Conservation (phyloP, 2,329 filamentous ascomycete species). For the Lachnellula arida region DNA sequence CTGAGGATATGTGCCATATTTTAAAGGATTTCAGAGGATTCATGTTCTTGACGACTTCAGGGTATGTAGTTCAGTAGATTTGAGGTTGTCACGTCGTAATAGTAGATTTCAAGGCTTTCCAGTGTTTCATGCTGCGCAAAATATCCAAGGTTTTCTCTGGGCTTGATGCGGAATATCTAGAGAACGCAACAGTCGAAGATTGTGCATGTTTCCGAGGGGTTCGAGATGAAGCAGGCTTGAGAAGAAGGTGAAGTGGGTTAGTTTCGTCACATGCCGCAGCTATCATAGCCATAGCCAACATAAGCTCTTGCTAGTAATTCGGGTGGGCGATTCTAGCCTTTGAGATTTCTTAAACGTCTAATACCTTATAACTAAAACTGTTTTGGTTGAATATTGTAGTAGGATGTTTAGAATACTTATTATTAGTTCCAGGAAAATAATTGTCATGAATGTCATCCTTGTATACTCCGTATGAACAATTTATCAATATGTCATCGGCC, state of each 20-base stretch:
- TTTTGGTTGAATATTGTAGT: too few species aligned
- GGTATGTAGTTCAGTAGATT: background rate
- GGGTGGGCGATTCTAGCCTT: too few species aligned
- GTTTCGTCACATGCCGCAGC: background rate
- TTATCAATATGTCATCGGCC: too few species aligned
- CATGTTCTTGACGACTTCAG: conserved; percentile 3
- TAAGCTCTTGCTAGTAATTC: conserved; percentile 11
- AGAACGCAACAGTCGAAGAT: conserved; percentile 1
- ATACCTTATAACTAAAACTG: too few species aligned
- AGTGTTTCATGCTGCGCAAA: conserved; percentile 5
- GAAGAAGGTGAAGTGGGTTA: conserved; percentile 1
- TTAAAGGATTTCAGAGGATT: conserved; percentile 6
- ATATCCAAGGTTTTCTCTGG: conserved; percentile 3
- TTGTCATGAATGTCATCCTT: too few species aligned
- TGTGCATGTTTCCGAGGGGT: conserved; percentile 2
- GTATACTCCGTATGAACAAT: too few species aligned
- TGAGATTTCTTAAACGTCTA: too few species aligned
- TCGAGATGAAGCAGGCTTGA: conserved; percentile 3
- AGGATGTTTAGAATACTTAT: too few species aligned
- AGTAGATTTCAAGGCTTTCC: conserved; percentile 7
- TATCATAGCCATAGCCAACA: conserved; percentile 10
- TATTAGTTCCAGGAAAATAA: too few species aligned
- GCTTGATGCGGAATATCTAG: conserved; percentile 3
- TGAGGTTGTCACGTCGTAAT: background rate
- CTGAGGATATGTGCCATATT: conserved; percentile 5